Evolutionary conservation across 345 rosid species (phyloP).

Genomic region (Eucalyptus decipiens): DNA sequence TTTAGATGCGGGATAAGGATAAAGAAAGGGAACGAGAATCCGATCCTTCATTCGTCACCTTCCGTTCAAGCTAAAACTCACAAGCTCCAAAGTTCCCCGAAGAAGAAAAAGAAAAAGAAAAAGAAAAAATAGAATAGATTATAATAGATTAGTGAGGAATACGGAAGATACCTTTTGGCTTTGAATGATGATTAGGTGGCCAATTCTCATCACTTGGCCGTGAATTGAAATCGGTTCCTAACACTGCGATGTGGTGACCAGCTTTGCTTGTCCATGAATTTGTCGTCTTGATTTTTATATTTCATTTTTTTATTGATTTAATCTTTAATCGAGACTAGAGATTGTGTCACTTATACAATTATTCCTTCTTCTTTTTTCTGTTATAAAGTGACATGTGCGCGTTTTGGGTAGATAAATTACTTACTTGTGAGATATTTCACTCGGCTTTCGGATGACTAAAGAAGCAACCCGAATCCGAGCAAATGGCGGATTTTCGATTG

Average conservation of each 20-base stretch:
- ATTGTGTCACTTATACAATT: not conserved
- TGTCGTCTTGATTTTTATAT: not conserved
- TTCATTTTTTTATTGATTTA: not conserved
- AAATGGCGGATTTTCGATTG: not conserved
- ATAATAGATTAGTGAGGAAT: not conserved
- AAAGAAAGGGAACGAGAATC: not conserved
- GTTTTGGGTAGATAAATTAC: not conserved
- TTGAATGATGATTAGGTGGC: not conserved
- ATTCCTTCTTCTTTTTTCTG: not conserved
- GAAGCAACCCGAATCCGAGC: not conserved
- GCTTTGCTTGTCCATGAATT: not conserved
- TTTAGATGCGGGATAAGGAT: not conserved
- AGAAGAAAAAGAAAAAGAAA: rapidly evolving
- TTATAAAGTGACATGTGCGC: rapidly evolving
- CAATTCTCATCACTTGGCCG: not conserved
- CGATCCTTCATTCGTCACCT: not conserved
- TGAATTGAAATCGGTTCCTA: not conserved
- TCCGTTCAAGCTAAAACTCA: not conserved
- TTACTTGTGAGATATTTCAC: not conserved
- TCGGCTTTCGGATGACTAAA: not conserved
- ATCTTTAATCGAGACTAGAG: not conserved
- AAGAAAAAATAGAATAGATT: rapidly evolving
- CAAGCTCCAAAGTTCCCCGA: not conserved
- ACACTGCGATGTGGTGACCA: not conserved
- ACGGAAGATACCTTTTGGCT: not conserved